phyloP scores from a whole-genome alignment of 495 filamentous ascomycete genomes.

The Tuber aestivum region DNA sequence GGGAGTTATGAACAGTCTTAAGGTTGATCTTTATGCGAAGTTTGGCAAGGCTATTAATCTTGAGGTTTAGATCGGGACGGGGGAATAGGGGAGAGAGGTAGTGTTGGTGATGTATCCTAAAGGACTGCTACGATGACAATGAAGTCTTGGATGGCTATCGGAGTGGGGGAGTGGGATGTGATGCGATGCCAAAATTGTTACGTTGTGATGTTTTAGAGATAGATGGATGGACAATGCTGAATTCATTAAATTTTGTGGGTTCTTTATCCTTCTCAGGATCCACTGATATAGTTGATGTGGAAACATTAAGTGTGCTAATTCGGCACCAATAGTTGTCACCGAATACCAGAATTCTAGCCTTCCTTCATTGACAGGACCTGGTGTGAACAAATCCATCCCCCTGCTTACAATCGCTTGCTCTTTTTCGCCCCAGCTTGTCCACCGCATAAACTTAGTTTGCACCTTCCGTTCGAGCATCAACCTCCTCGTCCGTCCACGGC shows the following conservation, averaged over 20 bases:
- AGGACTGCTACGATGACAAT: not conserved
- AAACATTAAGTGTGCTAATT: not conserved
- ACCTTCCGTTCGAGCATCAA: not conserved
- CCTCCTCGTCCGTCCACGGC: not conserved
- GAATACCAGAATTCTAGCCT: not conserved
- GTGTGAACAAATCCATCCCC: not conserved
- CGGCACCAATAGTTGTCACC: not conserved
- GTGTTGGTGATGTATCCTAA: not conserved
- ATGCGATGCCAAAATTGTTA: not conserved
- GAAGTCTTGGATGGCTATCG: not conserved
- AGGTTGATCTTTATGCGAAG: conserved; percentile 84
- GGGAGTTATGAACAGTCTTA: conserved; percentile 82
- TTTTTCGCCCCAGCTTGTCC: not conserved
- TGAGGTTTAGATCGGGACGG: conserved; percentile 58
- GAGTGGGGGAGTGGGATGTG: not conserved
- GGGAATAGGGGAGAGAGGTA: not conserved
- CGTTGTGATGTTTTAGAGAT: not conserved
- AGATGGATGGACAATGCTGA: not conserved
- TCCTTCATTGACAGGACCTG: not conserved
- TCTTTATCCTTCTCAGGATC: not conserved
- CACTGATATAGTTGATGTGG: not conserved
- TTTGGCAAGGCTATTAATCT: conserved; percentile 95
- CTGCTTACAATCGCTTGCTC: not conserved
- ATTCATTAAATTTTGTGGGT: not conserved
- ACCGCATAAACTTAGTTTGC: not conserved